Evolutionary conservation across 495 filamentous ascomycete species (phyloP).

Genomic region (Aspergillus sclerotioniger): DNA sequence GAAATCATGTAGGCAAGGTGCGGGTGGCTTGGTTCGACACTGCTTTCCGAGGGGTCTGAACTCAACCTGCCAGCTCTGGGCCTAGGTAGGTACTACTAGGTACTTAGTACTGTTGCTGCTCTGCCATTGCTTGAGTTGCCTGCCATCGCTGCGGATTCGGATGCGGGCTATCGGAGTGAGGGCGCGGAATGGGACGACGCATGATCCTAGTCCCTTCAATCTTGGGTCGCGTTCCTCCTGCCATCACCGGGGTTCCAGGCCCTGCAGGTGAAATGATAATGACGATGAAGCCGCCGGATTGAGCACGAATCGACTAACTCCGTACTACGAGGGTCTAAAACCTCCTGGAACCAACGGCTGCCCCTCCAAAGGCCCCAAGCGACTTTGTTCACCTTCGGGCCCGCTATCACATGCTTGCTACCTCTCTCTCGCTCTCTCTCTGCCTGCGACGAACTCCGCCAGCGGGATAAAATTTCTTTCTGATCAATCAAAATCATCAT

Average conservation of each 20-base stretch:
- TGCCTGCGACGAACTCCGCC: neutral
- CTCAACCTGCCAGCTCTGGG: neutral
- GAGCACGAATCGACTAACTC: neutral
- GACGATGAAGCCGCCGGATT: neutral
- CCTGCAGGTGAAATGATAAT: neutral
- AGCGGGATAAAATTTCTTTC: neutral
- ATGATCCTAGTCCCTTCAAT: neutral
- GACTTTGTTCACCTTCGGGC: conserved; percentile 5
- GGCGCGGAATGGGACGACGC: neutral
- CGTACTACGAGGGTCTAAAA: neutral
- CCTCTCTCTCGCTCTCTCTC: neutral
- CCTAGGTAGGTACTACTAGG: too few relatives aligned
- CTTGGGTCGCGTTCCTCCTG: neutral
- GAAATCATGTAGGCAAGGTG: neutral
- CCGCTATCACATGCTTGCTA: conserved; percentile 23
- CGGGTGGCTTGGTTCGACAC: neutral
- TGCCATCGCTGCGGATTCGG: conserved; percentile 15
- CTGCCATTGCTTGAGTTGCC: conserved; percentile 8
- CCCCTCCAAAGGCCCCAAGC: neutral
- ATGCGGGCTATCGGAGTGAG: conserved; percentile 9
- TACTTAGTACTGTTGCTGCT: too few relatives aligned
- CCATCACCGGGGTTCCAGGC: neutral
- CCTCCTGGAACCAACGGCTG: neutral
- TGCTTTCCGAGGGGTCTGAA: neutral
- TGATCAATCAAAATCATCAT: neutral